Base-by-base conservation (phyloP, 768 basidiomycete species). In the Lenzites betulinus region DNA sequence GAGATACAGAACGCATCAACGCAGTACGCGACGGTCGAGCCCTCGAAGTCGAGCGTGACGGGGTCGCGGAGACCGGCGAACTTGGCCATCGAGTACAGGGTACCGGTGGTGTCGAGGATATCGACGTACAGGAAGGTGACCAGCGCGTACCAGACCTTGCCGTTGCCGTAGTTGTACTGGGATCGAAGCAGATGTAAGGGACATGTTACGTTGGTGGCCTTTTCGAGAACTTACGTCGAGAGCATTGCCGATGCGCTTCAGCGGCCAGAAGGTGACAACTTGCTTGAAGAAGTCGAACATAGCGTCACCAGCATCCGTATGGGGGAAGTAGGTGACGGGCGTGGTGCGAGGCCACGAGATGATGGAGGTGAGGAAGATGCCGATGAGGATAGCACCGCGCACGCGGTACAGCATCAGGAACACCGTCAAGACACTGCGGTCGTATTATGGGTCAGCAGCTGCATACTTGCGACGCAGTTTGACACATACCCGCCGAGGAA, bases 91-190 rank as follows among this genome's bases (percentile, higher is more conserved):
- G 92, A 89, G 71, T 93, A 93, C 4, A 95, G 77, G 9, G 92
- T 93, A 69, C 92, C 88, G 55, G 78, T 80, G 28, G 76, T 79
- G 58, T 79, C 88, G 67, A 91, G 81, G 63, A 93, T 90, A 73
- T 92, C 90, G 66, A 94, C 92, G 70, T 93, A 94, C 55, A 95
- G 83, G 84, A 95, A 92, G 0, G 92, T 94, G 70, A 92, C 76
- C 26, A 94, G 79, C 7, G 92, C 92, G 71, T 93, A 92, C 92
- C 92, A 94, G 25, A 93, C 88, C 36, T 76, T 82, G 48, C 90
- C 90, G 59, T 87, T 90, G 38, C 79, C 78, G 47, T 71, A 71
- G 63, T 64, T 66, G 61, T 67, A 67, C 67, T 68, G 57, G 11
- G 6, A 33, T 33, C 30, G 30, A 25, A 18, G 15, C 49, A 43